A percentile compares a stretch with the other conserved stretches of the same genome.
Evolutionary conservation across 306 rosid genomes (phyloP).

Genomic region (Lathyrus sativus): DNA sequence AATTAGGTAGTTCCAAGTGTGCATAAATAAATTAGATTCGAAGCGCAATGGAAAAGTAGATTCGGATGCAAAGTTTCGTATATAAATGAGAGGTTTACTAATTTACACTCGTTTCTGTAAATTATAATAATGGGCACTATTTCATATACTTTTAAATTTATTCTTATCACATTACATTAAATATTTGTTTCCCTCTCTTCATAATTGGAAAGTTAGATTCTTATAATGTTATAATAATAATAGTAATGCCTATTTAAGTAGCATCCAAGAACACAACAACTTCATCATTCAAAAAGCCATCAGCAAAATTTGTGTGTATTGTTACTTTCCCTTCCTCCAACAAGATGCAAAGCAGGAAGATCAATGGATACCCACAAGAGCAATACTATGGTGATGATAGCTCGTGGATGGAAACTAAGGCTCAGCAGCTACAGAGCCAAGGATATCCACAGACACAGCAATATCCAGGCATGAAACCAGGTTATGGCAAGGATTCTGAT

Average conservation of each 20-base stretch:
- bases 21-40: too few species aligned
- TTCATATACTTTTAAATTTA: too few species aligned
- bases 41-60: background rate
- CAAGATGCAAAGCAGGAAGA: constrained; percentile 29
- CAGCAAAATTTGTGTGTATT: background rate
- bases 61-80: constrained; percentile 1
- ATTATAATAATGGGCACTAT: too few species aligned
- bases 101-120: too few species aligned
- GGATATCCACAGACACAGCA: constrained; percentile 2
- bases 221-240: background rate
- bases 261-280: background rate
- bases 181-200: background rate
- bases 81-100: background rate
- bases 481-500: background rate
- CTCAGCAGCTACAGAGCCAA: background rate
- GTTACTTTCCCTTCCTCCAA: background rate
- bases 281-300: background rate
- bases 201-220: too few species aligned
- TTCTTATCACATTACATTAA: too few species aligned
- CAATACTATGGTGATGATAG: constrained; percentile 38
- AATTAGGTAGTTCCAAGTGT: too few species aligned
- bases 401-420: constrained; percentile 18
- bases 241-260: constrained; percentile 34
- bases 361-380: constrained; percentile 36
- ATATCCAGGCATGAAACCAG: background rate